Evolutionary conservation across 352 stramenopile genomes (phyloP), one percentile per base, ranked within the genome.

Genomic region (Globisporangium iwayamae): DNA sequence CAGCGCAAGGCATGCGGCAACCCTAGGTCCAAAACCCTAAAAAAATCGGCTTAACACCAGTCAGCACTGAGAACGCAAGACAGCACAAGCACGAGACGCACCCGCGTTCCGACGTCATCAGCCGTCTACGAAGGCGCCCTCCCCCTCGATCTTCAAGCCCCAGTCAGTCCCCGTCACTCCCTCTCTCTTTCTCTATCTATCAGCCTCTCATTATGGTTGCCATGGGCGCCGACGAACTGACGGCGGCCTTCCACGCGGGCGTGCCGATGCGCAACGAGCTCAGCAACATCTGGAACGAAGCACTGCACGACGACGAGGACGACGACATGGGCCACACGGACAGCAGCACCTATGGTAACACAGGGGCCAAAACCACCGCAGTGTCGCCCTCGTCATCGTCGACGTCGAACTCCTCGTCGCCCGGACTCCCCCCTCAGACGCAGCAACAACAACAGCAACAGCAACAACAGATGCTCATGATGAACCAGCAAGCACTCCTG

Each of bases 261-360:
- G 16, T n/a, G 50, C 67, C 67, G 32, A 30, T 46, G 45, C 57
- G 57, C 45, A 63, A 45, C 13, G 57, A 63, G 57, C 57, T 63
- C 45, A 54, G 34, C 45, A 61, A 61, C 28, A 61, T 61, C 55
- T 61, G 55, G 55, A 61, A 52, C 55, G 55, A 61, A 16, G 57
- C 57, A 20, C 57, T 63, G n/a, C 46, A 34, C 4, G 57, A 41
- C 43, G 55, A 60, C 34, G 56, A 63, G 0, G 47, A 54, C 48
- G 48, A 57, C 52, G 52, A 45, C 9, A 57, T 57, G 52, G 30
- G 18, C 32, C 52, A 57, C 52, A 18, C 52, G 52, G 30, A 30
- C 32, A 57, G 11, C 20, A 55, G 41, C 28, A 5, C 3, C 10
- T 11, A 20, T 4, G 9, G 1, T 4, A 48, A 20, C 13, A 25